phyloP scores from a whole-genome alignment of 2,329 filamentous ascomycete species.

The Sclerotiophoma versabilis region DNA sequence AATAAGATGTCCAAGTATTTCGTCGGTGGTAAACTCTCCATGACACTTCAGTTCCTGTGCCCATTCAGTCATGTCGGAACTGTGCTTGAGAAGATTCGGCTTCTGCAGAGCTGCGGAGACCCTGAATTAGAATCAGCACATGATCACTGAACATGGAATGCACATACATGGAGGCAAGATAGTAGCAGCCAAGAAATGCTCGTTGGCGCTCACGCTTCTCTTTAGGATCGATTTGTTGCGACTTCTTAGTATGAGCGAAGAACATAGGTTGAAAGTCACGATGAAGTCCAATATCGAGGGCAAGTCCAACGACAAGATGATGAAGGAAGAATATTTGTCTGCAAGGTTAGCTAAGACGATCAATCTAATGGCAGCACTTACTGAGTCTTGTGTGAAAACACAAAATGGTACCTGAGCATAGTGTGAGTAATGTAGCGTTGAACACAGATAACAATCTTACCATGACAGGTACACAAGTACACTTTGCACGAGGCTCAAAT shows the following conservation, averaged over 20 bases:
- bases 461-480: conserved; percentile 45
- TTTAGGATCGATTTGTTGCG: conserved; percentile 15
- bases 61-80: conserved; percentile 39
- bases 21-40: conserved; percentile 37
- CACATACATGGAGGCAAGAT: conserved; percentile 41
- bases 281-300: conserved; percentile 43
- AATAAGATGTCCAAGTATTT: conserved; percentile 33
- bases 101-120: conserved; percentile 39
- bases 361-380: conserved; percentile 6
- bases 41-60: conserved; percentile 25
- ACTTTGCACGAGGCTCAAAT: conserved; percentile 42
- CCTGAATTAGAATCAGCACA: conserved; percentile 21
- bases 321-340: conserved; percentile 39
- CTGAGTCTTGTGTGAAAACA: conserved; percentile 47
- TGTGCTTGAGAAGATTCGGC: conserved; percentile 42
- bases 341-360: background rate
- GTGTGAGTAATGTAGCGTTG: conserved; percentile 4
- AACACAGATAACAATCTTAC: conserved; percentile 18
- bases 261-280: conserved; percentile 25
- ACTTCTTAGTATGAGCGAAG: conserved; percentile 7
- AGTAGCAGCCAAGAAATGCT: conserved; percentile 45
- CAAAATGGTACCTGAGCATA: conserved; percentile 40
- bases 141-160: too few relatives aligned
- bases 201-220: conserved; percentile 39
- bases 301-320: conserved; percentile 40